phyloP scores from a whole-genome alignment of 495 filamentous ascomycete species.

The Rusavskia elegans region DNA sequence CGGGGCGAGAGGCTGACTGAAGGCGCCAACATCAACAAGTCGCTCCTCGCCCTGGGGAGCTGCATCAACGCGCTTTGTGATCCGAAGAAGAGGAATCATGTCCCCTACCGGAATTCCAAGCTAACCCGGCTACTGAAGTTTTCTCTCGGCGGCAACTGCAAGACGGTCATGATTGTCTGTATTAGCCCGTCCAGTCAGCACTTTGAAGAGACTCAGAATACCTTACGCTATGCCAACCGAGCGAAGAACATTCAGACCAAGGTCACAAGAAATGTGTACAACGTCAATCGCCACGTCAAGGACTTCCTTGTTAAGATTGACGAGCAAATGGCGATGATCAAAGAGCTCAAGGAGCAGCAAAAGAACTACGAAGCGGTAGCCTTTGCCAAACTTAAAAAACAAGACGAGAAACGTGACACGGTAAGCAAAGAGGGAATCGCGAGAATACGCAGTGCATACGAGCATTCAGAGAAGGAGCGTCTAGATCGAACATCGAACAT shows the following conservation, averaged over 20 bases:
- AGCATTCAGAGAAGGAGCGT: slow-evolving; percentile 62
- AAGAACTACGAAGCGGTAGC: slow-evolving; percentile 77
- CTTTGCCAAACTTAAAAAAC: slow-evolving; percentile 80
- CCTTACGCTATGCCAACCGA: slow-evolving; percentile 88
- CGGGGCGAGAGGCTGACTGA: slow-evolving; percentile 80
- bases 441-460: slow-evolving; percentile 69
- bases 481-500: slow-evolving; percentile 63
- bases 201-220: slow-evolving; percentile 98
- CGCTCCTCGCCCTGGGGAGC: slow-evolving; percentile 82
- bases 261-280: slow-evolving; percentile 94
- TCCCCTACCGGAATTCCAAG: slow-evolving; percentile 96
- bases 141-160: slow-evolving; percentile 92
- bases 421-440: slow-evolving; percentile 68
- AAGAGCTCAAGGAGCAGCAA: slow-evolving; percentile 81
- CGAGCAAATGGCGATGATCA: slow-evolving; percentile 84
- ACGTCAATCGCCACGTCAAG: slow-evolving; percentile 98
- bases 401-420: slow-evolving; percentile 63
- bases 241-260: slow-evolving; percentile 99
- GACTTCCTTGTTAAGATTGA: slow-evolving; percentile 97
- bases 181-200: slow-evolving; percentile 93
- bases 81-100: slow-evolving; percentile 77
- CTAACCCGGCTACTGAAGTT: slow-evolving; percentile 94
- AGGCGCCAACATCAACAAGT: slow-evolving; percentile 99
- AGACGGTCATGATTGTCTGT: slow-evolving; percentile 99
- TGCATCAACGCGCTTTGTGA: slow-evolving; percentile 99